Evolutionary conservation across 192 early-diverging fungal species (phyloP).

Genomic region (Coemansia sp.): DNA sequence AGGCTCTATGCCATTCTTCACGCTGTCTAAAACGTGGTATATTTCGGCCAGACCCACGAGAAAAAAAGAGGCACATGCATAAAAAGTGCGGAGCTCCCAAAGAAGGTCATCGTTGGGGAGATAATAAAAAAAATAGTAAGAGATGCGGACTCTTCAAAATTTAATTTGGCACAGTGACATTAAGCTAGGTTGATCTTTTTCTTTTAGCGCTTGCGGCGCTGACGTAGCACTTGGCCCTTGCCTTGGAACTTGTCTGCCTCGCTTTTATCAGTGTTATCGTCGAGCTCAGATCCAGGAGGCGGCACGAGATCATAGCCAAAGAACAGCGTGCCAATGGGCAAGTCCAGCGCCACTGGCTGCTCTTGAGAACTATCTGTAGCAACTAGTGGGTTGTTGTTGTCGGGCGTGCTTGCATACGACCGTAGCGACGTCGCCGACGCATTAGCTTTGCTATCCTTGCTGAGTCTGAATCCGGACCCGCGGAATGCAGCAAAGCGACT

Average conservation of each 20-base stretch:
- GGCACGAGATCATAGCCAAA: conserved; percentile 88
- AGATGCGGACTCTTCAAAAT: not conserved
- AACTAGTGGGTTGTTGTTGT: not conserved
- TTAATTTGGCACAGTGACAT: conserved; percentile 4
- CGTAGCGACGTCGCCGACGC: conserved; percentile 5
- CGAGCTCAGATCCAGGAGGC: conserved; percentile 43
- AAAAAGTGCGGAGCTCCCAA: not conserved
- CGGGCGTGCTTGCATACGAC: conserved; percentile 34
- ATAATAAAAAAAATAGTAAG: too few relatives aligned
- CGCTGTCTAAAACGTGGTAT: not conserved
- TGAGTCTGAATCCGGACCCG: conserved; percentile 20
- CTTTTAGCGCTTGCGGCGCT: conserved; percentile 47
- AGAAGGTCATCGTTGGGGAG: not conserved
- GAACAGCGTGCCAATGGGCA: conserved; percentile 87
- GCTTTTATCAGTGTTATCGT: not conserved
- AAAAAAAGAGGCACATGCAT: not conserved
- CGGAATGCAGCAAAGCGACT: conserved; percentile 24
- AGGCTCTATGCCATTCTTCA: not conserved
- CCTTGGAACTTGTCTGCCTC: conserved; percentile 33
- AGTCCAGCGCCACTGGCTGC: conserved; percentile 71
- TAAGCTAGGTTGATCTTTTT: not conserved
- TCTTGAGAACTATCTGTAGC: not conserved
- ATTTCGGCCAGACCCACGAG: too few relatives aligned
- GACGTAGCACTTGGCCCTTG: conserved; percentile 40
- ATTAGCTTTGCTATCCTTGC: not conserved